These are phyloP conservation scores for Amylocystis lapponica DNA, from an alignment of 768 basidiomycete genomes.

Conservation along the genomic window DNA sequence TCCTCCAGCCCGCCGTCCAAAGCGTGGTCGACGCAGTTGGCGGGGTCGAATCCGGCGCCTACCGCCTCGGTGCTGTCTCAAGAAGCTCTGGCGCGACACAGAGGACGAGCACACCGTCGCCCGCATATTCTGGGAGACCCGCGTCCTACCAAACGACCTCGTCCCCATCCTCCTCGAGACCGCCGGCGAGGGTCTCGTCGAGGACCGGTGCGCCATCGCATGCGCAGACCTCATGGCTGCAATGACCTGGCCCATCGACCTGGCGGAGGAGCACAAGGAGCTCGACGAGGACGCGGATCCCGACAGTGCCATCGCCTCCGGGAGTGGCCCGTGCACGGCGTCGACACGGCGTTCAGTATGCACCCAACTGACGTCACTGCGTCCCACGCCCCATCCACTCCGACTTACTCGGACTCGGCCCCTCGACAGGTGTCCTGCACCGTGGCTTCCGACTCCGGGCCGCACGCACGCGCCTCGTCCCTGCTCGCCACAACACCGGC, in stretches of 20 bases:
- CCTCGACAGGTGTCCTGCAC: too few relatives aligned
- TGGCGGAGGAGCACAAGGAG: slow-evolving; percentile 91
- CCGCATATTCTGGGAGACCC: slow-evolving; percentile 83
- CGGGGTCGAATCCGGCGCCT: slow-evolving; percentile 59
- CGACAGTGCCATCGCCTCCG: too few relatives aligned
- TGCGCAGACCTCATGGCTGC: slow-evolving; percentile 89
- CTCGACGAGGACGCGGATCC: slow-evolving; percentile 87
- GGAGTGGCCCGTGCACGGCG: too few relatives aligned
- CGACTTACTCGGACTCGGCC: too few relatives aligned
- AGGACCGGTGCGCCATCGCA: slow-evolving; percentile 78
- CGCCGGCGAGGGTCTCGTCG: slow-evolving; percentile 69
- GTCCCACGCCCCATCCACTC: too few relatives aligned
- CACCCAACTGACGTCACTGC: too few relatives aligned
- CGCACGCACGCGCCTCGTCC: too few relatives aligned
- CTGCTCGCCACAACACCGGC: too few relatives aligned
- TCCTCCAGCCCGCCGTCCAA: slow-evolving; percentile 63
- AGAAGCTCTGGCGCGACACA: slow-evolving; percentile 91
- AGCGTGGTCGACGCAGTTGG: slow-evolving; percentile 79
- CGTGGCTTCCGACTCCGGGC: too few relatives aligned
- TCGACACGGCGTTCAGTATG: too few relatives aligned
- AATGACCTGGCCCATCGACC: slow-evolving; percentile 98
- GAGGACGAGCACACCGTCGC: slow-evolving; percentile 97
- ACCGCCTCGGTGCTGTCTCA: slow-evolving; percentile 82
- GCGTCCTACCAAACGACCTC: slow-evolving; percentile 84
- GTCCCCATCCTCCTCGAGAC: slow-evolving; percentile 80